Percentiles rank a stretch among this genome's conserved stretches.
Evolutionary conservation across 192 early-diverging fungal species (phyloP).

Genomic region (Dissophora ornata): DNA sequence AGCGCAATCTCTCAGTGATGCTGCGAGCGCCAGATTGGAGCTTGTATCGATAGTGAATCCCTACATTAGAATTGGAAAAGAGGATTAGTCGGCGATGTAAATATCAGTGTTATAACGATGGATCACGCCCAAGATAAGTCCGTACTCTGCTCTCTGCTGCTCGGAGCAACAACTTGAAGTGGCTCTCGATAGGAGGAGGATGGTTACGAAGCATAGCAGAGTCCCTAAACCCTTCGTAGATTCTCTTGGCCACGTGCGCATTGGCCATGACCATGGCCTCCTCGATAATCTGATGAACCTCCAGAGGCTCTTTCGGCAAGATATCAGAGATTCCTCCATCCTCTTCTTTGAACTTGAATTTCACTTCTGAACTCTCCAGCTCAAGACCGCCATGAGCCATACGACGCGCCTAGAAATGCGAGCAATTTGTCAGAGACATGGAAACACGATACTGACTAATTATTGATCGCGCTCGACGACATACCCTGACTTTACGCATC

Average conservation of each 20-base stretch:
- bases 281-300: slow-evolving; percentile 79
- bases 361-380: slow-evolving; percentile 78
- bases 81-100: not conserved
- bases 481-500: slow-evolving; percentile 66
- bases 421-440: no score
- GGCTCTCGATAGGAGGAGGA: slow-evolving; percentile 68
- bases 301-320: slow-evolving; percentile 70
- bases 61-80: slow-evolving; percentile 11
- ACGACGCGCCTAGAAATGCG: slow-evolving; percentile 67
- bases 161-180: slow-evolving; percentile 69
- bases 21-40: slow-evolving; percentile 71
- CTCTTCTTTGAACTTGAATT: slow-evolving; percentile 72
- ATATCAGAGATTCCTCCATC: slow-evolving; percentile 71
- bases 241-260: slow-evolving; percentile 68
- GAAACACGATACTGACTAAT: no score
- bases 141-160: slow-evolving; percentile 64
- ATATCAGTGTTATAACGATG: no score
- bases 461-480: no score
- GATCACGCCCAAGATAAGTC: not conserved
- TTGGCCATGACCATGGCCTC: slow-evolving; percentile 89
- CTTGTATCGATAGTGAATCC: slow-evolving; percentile 73
- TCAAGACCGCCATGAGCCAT: slow-evolving; percentile 72
- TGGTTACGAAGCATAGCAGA: slow-evolving; percentile 77
- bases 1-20: slow-evolving; percentile 64
- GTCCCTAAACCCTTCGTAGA: slow-evolving; percentile 64